A percentile compares a stretch with the other conserved stretches of the same genome.
phyloP scores from a whole-genome alignment of 495 filamentous ascomycete species.

The Aspergillus haitiensis region DNA sequence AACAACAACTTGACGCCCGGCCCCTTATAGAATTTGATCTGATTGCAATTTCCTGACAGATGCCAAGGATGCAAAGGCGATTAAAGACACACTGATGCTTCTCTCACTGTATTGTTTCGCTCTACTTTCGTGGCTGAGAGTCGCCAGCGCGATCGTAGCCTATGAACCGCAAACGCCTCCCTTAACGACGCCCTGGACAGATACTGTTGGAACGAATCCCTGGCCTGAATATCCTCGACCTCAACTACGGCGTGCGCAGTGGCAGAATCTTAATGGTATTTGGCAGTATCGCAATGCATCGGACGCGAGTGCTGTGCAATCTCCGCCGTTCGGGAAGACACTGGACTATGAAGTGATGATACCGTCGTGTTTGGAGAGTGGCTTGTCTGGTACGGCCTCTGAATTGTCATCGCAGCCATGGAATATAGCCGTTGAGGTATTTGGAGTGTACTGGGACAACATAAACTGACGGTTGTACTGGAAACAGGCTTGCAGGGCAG shows the following conservation, averaged over 20 bases:
- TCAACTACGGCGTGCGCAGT: conserved; percentile 55
- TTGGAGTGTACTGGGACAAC: neutral
- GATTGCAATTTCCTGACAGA: too few relatives aligned
- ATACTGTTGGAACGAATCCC: conserved; percentile 58
- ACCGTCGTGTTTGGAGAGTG: conserved; percentile 65
- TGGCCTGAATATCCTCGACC: conserved; percentile 71
- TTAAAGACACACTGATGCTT: neutral
- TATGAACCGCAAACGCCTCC: conserved; percentile 43
- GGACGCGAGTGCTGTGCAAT: conserved; percentile 37
- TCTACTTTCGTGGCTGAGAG: too few relatives aligned
- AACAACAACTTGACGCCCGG: too few relatives aligned
- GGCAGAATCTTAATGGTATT: conserved; percentile 65
- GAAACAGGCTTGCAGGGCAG: conserved; percentile 51
- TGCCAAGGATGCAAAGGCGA: too few relatives aligned
- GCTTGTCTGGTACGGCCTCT: conserved; percentile 42
- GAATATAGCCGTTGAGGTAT: neutral
- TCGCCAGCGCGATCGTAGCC: conserved; percentile 8
- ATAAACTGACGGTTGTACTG: neutral
- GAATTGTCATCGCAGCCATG: too few relatives aligned
- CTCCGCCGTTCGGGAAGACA: conserved; percentile 41
- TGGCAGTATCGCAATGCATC: conserved; percentile 60
- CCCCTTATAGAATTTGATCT: too few relatives aligned
- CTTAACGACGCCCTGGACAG: conserved; percentile 63
- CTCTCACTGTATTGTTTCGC: neutral
- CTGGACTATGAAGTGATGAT: conserved; percentile 55